Evolutionary conservation across 352 stramenopile species (phyloP).

Genomic region (Blastocystis sp.): DNA sequence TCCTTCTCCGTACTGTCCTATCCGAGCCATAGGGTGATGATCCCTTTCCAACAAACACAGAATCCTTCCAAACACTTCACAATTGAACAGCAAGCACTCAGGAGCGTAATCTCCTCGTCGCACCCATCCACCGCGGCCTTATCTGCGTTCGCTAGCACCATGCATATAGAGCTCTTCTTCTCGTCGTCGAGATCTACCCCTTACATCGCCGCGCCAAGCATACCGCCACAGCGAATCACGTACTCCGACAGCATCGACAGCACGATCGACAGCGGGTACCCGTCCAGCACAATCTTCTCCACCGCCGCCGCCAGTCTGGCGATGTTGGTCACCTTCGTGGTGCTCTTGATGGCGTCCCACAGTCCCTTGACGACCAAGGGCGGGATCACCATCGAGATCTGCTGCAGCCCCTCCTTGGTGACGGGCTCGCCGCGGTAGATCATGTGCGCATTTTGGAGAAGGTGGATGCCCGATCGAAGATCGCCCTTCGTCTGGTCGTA

Average conservation of each 20-base stretch:
- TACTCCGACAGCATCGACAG: constrained; percentile 19
- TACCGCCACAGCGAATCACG: constrained; percentile 27
- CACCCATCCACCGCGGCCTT: constrained; percentile 57
- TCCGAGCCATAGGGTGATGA: background rate
- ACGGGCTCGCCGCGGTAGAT: constrained; percentile 47
- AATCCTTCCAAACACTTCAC: constrained; percentile 27
- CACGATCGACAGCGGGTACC: constrained; percentile 47
- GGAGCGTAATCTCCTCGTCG: constrained; percentile 42
- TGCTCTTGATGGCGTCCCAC: constrained; percentile 40
- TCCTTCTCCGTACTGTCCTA: background rate
- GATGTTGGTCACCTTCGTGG: background rate
- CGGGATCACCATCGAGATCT: constrained; percentile 38
- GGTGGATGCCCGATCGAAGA: constrained; percentile 63
- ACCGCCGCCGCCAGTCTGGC: background rate
- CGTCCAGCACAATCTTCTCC: constrained; percentile 52
- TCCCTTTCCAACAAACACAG: background rate
- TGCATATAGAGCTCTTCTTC: constrained; percentile 33
- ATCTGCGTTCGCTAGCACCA: constrained; percentile 45
- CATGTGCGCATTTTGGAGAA: constrained; percentile 63
- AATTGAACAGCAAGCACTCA: constrained; percentile 49
- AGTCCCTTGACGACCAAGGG: constrained; percentile 21
- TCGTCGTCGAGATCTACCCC: constrained; percentile 25
- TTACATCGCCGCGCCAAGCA: background rate
- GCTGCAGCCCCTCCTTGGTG: constrained; percentile 35
- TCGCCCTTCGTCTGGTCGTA: constrained; percentile 61